A percentile compares a stretch with the other conserved stretches of the same genome.
These are phyloP conservation scores for Colletotrichum tabaci DNA, from an alignment of 2,329 filamentous ascomycete genomes.

Conservation along the genomic window DNA sequence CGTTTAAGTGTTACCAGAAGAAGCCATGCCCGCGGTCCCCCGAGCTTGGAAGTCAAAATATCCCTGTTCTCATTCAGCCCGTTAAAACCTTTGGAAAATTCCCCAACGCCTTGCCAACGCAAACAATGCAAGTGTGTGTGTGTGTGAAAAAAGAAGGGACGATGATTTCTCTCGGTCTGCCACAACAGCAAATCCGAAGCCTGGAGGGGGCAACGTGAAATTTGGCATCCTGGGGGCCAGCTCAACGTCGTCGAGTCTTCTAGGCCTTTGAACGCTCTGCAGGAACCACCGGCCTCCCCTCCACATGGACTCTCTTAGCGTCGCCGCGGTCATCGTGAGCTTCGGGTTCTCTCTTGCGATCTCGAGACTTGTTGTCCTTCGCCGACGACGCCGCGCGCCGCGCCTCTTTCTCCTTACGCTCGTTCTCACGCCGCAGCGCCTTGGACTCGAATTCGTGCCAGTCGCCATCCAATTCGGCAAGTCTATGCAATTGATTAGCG, in stretches of 20 bases:
- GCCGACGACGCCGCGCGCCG: slow-evolving; percentile 55
- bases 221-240: not conserved
- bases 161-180: not conserved
- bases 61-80: slow-evolving; percentile 22
- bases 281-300: slow-evolving; percentile 32
- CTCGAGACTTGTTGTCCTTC: slow-evolving; percentile 54
- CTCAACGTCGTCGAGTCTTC: slow-evolving; percentile 8
- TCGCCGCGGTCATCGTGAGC: slow-evolving; percentile 50
- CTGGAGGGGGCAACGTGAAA: not conserved
- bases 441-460: slow-evolving; percentile 99
- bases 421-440: slow-evolving; percentile 90
- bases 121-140: slow-evolving; percentile 35
- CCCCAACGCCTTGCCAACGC: slow-evolving; percentile 41
- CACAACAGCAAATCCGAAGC: not conserved
- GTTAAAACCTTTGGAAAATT: not conserved
- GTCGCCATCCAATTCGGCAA: slow-evolving; percentile 88
- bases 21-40: not conserved
- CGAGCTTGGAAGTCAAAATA: slow-evolving; percentile 9
- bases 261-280: slow-evolving; percentile 34
- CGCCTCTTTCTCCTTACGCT: slow-evolving; percentile 73
- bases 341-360: slow-evolving; percentile 59
- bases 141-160: slow-evolving; percentile 11
- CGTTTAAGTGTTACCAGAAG: not conserved
- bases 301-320: slow-evolving; percentile 48
- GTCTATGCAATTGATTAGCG: slow-evolving; percentile 63